phyloP scores from a whole-genome alignment of 306 rosid species.

The Hylodesmum podocarpum region DNA sequence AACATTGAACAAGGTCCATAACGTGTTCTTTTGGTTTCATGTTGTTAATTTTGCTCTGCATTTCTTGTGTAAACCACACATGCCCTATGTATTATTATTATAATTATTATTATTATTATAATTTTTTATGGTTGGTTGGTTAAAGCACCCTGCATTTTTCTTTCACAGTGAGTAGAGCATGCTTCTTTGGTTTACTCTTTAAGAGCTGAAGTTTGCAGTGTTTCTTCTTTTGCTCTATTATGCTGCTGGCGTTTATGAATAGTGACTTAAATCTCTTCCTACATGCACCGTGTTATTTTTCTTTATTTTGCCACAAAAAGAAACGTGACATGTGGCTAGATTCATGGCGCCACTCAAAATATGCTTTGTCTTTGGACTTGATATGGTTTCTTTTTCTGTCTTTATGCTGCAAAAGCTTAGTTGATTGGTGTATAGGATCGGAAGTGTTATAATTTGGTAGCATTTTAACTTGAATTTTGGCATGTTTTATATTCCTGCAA shows the following conservation, averaged over 20 bases:
- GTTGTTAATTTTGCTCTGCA: conserved; percentile 51
- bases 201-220: conserved; percentile 45
- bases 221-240: conserved; percentile 20
- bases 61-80: conserved; percentile 70
- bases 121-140: conserved; percentile 54
- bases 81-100: conserved; percentile 49
- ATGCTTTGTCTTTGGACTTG: conserved; percentile 35
- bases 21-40: conserved; percentile 50
- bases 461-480: conserved; percentile 41
- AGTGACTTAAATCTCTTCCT: conserved; percentile 9
- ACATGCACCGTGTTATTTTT: background rate
- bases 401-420: conserved; percentile 33
- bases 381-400: conserved; percentile 40
- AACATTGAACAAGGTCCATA: conserved; percentile 44
- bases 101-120: conserved; percentile 3
- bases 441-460: conserved; percentile 26
- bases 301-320: conserved; percentile 21
- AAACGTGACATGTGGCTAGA: conserved; percentile 14
- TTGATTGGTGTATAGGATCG: conserved; percentile 25
- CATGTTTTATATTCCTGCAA: conserved; percentile 39
- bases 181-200: conserved; percentile 45
- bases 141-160: conserved; percentile 44
- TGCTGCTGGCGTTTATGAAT: background rate
- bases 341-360: conserved; percentile 20
- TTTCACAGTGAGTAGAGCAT: conserved; percentile 39